A percentile compares a stretch with the other conserved stretches of the same genome.
Conservation (phyloP, 2,329 filamentous ascomycete genomes). For the Neofusicoccum kwambonambiense region DNA sequence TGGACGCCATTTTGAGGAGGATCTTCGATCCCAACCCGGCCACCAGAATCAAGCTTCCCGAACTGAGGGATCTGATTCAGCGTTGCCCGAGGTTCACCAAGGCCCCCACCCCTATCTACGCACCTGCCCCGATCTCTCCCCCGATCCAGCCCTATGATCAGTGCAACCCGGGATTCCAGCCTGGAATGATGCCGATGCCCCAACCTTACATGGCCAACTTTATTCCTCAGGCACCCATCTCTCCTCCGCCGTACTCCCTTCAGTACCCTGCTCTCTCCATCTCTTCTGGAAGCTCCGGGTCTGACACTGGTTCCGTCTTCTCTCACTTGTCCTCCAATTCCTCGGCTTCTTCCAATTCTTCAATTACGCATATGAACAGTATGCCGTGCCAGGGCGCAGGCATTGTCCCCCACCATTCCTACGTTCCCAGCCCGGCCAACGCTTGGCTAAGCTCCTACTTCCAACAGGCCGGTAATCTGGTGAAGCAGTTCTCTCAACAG, state of each 20-base stretch:
- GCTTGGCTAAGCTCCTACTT: constrained; percentile 42
- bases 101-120: constrained; percentile 39
- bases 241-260: constrained; percentile 26
- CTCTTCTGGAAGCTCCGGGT: constrained; percentile 39
- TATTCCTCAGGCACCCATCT: constrained; percentile 32
- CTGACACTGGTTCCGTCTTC: constrained; percentile 42
- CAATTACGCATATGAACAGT: not conserved
- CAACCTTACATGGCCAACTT: constrained; percentile 32
- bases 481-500: constrained; percentile 32
- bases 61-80: constrained; percentile 75
- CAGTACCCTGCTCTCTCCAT: constrained; percentile 28
- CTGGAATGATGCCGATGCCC: constrained; percentile 27
- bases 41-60: constrained; percentile 75
- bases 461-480: constrained; percentile 37
- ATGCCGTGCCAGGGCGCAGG: constrained; percentile 5
- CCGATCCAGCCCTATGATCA: constrained; percentile 44
- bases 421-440: constrained; percentile 35
- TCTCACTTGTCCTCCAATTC: constrained; percentile 37
- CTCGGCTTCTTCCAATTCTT: constrained; percentile 13
- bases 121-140: constrained; percentile 43
- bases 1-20: constrained; percentile 81
- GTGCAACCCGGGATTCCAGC: constrained; percentile 19
- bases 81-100: constrained; percentile 72
- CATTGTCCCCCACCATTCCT: constrained; percentile 29
- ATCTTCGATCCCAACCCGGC: constrained; percentile 86